A percentile compares a stretch with the other conserved stretches of the same genome.
These are phyloP conservation scores for Monilinia fructicola DNA, from an alignment of 2,329 filamentous ascomycete species.

Conservation along the genomic window DNA sequence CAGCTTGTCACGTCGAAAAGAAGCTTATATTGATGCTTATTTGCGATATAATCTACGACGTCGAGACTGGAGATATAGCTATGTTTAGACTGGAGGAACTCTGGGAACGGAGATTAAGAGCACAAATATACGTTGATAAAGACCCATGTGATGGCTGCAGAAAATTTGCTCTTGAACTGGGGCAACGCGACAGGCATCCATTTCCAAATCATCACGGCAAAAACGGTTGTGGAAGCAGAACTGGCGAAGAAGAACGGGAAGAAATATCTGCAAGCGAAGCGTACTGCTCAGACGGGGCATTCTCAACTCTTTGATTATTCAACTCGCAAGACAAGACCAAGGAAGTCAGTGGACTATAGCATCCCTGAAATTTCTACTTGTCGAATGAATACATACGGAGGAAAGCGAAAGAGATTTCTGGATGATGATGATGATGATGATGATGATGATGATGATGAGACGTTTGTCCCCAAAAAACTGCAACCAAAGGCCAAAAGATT, in stretches of 20 bases:
- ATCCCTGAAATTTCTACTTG: not conserved
- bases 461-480: not conserved
- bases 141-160: slow-evolving; percentile 9
- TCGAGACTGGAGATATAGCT: slow-evolving; percentile 4
- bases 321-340: not conserved
- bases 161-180: slow-evolving; percentile 3
- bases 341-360: not conserved
- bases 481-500: slow-evolving; percentile 1
- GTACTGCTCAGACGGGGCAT: not conserved
- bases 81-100: slow-evolving; percentile 8
- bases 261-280: not conserved
- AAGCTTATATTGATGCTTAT: slow-evolving; percentile 14
- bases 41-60: slow-evolving; percentile 5
- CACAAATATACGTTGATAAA: slow-evolving; percentile 7
- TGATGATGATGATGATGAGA: not conserved
- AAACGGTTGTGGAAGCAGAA: slow-evolving; percentile 10
- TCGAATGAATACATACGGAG: not conserved
- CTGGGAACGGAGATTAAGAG: not conserved
- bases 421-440: not conserved
- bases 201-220: slow-evolving; percentile 4
- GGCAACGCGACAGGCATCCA: slow-evolving; percentile 3
- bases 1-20: slow-evolving; percentile 20
- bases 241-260: slow-evolving; percentile 7
- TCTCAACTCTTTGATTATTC: not conserved
- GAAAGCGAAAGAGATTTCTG: slow-evolving; percentile 7